Conservation (phyloP, 1,284 basidiomycete genomes). For the Melampsora americana region DNA sequence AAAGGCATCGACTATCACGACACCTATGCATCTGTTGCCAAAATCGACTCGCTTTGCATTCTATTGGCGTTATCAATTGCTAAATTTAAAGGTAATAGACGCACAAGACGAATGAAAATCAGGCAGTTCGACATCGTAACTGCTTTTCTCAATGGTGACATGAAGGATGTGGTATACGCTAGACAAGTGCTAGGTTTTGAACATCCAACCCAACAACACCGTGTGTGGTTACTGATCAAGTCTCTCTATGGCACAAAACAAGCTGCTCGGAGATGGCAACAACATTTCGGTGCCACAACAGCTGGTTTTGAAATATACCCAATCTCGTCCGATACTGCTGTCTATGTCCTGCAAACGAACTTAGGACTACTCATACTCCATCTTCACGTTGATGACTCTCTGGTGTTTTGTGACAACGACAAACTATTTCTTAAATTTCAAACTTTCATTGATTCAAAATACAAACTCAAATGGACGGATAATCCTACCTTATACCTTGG, state of each 20-base stretch:
- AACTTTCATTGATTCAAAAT: background rate
- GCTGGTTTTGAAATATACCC: background rate
- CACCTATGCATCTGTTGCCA: slow-evolving; percentile 7
- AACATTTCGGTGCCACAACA: background rate
- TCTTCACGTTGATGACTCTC: background rate
- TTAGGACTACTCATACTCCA: background rate
- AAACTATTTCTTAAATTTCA: background rate
- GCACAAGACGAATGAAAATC: too few relatives aligned
- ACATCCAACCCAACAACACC: background rate
- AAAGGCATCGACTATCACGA: background rate
- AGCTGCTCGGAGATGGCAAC: background rate
- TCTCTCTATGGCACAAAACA: background rate
- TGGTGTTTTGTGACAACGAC: background rate
- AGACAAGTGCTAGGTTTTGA: background rate
- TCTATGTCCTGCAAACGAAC: background rate
- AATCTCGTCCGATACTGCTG: background rate
- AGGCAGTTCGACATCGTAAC: background rate
- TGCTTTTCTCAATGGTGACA: background rate
- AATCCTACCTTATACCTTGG: background rate
- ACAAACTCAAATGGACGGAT: background rate
- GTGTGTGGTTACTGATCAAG: background rate
- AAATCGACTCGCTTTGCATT: background rate
- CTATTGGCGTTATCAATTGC: background rate
- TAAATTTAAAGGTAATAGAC: background rate
- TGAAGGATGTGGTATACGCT: background rate